Conservation (phyloP, 441 rosid species). For the Erodium trifolium region DNA sequence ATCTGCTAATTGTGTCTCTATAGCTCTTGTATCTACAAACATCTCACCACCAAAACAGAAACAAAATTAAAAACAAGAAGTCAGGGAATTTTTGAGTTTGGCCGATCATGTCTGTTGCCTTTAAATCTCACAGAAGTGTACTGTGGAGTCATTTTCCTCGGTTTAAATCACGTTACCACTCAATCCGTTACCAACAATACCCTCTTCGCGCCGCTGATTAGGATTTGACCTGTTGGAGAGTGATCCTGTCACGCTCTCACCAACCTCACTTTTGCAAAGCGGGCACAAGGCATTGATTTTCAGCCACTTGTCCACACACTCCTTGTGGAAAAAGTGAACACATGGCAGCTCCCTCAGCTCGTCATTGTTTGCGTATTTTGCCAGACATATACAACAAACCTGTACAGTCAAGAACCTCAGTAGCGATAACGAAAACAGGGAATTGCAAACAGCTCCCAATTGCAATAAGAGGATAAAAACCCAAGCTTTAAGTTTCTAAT, state of each 20-base stretch:
- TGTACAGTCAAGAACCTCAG: constrained; percentile 18
- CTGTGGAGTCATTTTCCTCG: not conserved
- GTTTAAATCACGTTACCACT: not conserved
- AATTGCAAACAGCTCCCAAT: not conserved
- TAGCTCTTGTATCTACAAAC: not conserved
- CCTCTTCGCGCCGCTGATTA: not conserved
- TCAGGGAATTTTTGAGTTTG: too few relatives aligned
- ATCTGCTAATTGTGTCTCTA: not conserved
- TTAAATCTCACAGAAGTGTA: too few relatives aligned
- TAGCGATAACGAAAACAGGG: not conserved
- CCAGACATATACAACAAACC: constrained; percentile 97
- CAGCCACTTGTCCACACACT: constrained; percentile 93
- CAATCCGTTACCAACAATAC: not conserved
- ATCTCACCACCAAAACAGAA: not conserved
- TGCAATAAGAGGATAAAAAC: too few relatives aligned
- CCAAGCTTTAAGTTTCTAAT: not conserved
- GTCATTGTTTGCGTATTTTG: constrained; percentile 76
- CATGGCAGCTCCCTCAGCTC: constrained; percentile 88
- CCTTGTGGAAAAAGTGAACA: constrained; percentile 82
- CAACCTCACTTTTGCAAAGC: constrained; percentile 87
- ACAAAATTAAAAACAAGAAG: not conserved
- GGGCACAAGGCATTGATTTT: constrained; percentile 91
- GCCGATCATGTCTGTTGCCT: too few relatives aligned
- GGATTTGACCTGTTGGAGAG: not conserved
- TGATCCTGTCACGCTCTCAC: constrained; percentile 30